Conservation (phyloP, 2,329 filamentous ascomycete species). For the Phialophora expanda region DNA sequence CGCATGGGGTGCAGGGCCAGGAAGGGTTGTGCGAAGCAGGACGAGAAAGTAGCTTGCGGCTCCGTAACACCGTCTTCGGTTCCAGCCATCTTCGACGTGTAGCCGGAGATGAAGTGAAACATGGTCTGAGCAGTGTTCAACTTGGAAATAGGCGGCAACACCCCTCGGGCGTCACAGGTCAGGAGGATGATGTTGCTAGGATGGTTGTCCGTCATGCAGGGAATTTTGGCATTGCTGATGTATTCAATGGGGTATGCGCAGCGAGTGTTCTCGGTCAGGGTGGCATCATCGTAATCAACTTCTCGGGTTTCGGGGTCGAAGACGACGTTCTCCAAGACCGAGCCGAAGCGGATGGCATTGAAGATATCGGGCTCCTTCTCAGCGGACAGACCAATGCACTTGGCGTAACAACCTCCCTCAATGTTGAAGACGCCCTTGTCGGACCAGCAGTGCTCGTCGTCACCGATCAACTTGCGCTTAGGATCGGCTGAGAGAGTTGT, state of each 20-base stretch:
- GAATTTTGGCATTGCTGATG: constrained; percentile 98
- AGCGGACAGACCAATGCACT: constrained; percentile 93
- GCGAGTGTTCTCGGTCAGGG: constrained; percentile 96
- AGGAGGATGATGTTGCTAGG: constrained; percentile 97
- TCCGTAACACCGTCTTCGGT: constrained; percentile 97
- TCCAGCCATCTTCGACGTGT: constrained; percentile 99
- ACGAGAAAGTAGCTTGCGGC: constrained; percentile 97
- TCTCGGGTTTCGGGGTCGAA: constrained; percentile 88
- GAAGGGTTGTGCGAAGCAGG: constrained; percentile 99
- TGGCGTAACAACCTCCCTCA: constrained; percentile 98
- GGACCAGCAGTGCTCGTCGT: constrained; percentile 99
- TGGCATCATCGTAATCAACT: constrained; percentile 94
- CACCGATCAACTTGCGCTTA: constrained; percentile 93
- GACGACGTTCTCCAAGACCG: constrained; percentile 97
- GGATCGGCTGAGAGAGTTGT: constrained; percentile 96
- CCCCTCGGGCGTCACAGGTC: constrained; percentile 96
- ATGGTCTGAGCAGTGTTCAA: constrained; percentile 93
- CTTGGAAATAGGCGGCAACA: constrained; percentile 97
- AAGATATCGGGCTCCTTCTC: constrained; percentile 99
- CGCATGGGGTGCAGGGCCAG: constrained; percentile 98
- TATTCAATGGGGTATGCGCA: constrained; percentile 99
- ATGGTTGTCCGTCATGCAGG: constrained; percentile 84
- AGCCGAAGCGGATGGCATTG: constrained; percentile 93
- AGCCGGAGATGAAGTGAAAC: constrained; percentile 99
- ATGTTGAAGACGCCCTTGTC: constrained; percentile 99